Conservation (phyloP, 2,329 filamentous ascomycete species). For the Sarocladium brachiariae region DNA sequence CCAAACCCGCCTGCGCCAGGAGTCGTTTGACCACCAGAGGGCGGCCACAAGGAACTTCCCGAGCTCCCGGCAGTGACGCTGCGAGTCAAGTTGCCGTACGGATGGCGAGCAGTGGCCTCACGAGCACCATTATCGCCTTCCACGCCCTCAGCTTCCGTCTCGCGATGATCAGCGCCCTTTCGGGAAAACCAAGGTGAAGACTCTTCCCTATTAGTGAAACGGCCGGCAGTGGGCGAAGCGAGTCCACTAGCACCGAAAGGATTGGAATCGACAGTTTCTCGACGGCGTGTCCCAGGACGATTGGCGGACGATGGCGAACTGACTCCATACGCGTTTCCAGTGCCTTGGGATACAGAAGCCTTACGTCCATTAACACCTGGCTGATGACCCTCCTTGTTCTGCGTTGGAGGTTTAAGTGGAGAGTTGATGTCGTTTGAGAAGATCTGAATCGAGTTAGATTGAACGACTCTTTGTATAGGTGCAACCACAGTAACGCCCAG, state of each 20-base stretch:
- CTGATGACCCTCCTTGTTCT: constrained; percentile 59
- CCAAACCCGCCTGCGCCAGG: constrained; percentile 77
- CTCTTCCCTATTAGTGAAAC: constrained; percentile 60
- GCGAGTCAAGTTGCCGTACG: constrained; percentile 43
- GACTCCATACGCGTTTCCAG: constrained; percentile 57
- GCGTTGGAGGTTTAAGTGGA: constrained; percentile 75
- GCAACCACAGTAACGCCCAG: constrained; percentile 9
- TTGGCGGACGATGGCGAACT: constrained; percentile 65
- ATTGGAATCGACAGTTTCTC: constrained; percentile 71
- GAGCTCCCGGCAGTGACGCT: constrained; percentile 46
- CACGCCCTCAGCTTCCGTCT: constrained; percentile 47
- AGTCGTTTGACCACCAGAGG: constrained; percentile 46
- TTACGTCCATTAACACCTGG: constrained; percentile 63
- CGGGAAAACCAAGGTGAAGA: constrained; percentile 50
- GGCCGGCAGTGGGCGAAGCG: constrained; percentile 54
- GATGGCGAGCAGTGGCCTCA: constrained; percentile 25
- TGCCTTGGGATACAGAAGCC: constrained; percentile 69
- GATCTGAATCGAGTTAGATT: constrained; percentile 41
- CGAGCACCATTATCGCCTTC: constrained; percentile 28
- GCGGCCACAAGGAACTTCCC: constrained; percentile 33
- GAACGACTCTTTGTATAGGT: too few relatives aligned
- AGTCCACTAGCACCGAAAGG: constrained; percentile 45
- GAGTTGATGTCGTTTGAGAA: constrained; percentile 90
- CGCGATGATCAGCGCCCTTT: constrained; percentile 46
- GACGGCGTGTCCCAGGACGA: constrained; percentile 70